These are phyloP conservation scores for Micractinium sp. DNA, from an alignment of 139 green algal genomes.

Conservation along the genomic window DNA sequence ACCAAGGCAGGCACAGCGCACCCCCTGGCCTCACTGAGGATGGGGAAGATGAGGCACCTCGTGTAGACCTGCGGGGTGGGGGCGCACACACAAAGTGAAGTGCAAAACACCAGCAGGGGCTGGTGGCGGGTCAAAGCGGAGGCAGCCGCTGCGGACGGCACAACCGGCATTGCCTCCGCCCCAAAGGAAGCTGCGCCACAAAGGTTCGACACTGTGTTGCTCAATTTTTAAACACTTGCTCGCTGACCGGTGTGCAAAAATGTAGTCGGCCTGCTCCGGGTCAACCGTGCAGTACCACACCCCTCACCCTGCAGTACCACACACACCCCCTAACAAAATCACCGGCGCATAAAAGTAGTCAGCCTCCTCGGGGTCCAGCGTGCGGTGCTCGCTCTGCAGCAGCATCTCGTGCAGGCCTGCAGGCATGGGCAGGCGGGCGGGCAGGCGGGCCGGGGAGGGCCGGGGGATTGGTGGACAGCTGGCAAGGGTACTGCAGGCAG, in stretches of 20 bases:
- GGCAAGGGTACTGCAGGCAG: too few relatives aligned
- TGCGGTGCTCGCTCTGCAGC: slow-evolving; percentile 58
- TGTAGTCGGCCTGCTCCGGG: too few relatives aligned
- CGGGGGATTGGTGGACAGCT: too few relatives aligned
- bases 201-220: too few relatives aligned
- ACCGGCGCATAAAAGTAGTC: slow-evolving; percentile 71
- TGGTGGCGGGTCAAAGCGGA: neutral
- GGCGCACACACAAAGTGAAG: neutral
- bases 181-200: too few relatives aligned
- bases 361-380: slow-evolving; percentile 62
- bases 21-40: slow-evolving; percentile 31
- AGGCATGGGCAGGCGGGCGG: neutral
- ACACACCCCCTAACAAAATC: neutral
- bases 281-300: too few relatives aligned
- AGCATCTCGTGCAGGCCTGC: slow-evolving; percentile 65
- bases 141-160: neutral
- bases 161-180: too few relatives aligned
- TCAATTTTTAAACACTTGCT: too few relatives aligned
- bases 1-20: neutral
- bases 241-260: too few relatives aligned
- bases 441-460: neutral
- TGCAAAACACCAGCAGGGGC: neutral
- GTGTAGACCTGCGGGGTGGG: neutral
- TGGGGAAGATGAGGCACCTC: slow-evolving; percentile 46
- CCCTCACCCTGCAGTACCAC: neutral